Percentiles rank a stretch among this genome's conserved stretches.
Conservation (phyloP, 768 basidiomycete species). For the Cystobasidiopsis lactophilus region DNA sequence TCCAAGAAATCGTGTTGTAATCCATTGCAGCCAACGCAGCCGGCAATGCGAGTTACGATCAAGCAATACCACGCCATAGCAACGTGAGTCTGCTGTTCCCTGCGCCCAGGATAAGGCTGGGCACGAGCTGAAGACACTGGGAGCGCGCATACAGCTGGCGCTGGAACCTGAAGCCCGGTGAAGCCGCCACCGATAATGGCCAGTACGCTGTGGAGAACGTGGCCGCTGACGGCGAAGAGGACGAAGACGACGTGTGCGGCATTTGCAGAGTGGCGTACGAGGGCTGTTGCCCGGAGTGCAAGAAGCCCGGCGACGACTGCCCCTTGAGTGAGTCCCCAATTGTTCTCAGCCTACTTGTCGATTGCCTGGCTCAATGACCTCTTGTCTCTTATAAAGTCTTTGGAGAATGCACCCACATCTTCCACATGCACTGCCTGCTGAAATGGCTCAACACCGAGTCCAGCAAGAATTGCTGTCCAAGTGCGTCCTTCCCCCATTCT, state of each 20-base stretch:
- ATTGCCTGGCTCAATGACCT: neutral
- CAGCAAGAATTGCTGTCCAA: conserved; percentile 92
- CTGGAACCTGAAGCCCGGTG: neutral
- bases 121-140: neutral
- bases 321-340: conserved; percentile 44
- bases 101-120: neutral
- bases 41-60: neutral
- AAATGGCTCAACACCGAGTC: conserved; percentile 78
- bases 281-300: conserved; percentile 85
- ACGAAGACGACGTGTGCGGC: conserved; percentile 50
- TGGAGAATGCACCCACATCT: conserved; percentile 92
- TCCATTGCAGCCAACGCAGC: no score
- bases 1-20: no score
- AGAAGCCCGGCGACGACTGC: conserved; percentile 89
- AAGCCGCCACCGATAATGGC: neutral
- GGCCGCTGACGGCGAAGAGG: conserved; percentile 21
- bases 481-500: no score
- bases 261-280: conserved; percentile 84
- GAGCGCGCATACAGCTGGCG: neutral
- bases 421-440: conserved; percentile 93
- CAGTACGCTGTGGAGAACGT: conserved; percentile 5
- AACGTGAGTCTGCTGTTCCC: neutral
- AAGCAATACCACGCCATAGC: neutral
- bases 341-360: neutral
- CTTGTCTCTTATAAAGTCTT: conserved; percentile 45